Evolutionary conservation across 164 flowering plant species (phyloP).

Genomic region (Macadamia tetraphylla): DNA sequence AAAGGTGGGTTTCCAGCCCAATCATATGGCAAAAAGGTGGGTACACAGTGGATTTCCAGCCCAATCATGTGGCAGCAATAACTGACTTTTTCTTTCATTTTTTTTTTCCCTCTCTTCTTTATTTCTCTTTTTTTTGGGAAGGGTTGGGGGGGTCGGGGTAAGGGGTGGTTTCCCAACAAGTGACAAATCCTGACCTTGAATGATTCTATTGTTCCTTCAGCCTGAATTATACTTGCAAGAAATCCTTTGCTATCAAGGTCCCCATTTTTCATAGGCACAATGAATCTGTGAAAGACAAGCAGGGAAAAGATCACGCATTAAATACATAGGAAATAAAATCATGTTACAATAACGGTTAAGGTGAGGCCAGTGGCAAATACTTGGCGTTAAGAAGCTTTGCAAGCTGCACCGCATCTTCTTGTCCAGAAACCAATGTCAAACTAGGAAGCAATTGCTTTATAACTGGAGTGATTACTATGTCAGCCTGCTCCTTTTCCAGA

Average conservation of each 20-base stretch:
- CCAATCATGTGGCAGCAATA: too few species aligned
- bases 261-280: conserved; percentile 91
- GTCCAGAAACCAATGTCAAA: conserved; percentile 87
- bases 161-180: too few species aligned
- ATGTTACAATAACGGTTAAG: neutral
- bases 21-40: too few species aligned
- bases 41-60: too few species aligned
- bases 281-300: conserved; percentile 39
- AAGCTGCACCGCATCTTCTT: conserved; percentile 90
- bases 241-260: conserved; percentile 80
- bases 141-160: too few species aligned
- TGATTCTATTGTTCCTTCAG: conserved; percentile 74
- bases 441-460: conserved; percentile 77
- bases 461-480: conserved; percentile 87
- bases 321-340: neutral
- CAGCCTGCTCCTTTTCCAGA: conserved; percentile 58
- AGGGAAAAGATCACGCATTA: neutral
- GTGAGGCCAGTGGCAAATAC: conserved; percentile 28
- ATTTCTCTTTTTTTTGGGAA: too few species aligned
- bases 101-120: too few species aligned
- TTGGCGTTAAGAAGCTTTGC: conserved; percentile 71
- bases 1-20: too few species aligned
- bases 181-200: conserved; percentile 53
- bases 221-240: conserved; percentile 48
- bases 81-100: too few species aligned